These are phyloP conservation scores for Hypoxylon sp. DNA, from an alignment of 2,329 filamentous ascomycete species.

Conservation along the genomic window DNA sequence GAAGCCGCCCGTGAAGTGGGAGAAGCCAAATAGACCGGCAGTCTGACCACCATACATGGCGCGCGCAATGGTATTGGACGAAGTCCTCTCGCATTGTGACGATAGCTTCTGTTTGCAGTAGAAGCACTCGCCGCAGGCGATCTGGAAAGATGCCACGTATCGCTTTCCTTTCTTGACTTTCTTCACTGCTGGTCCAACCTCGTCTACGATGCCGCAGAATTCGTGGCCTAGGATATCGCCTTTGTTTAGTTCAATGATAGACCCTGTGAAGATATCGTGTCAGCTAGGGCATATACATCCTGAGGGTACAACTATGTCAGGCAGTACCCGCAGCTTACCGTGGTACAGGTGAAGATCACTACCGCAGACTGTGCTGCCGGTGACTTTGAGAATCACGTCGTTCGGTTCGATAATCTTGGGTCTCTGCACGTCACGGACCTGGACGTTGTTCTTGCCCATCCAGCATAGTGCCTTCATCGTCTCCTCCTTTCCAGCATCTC, in stretches of 20 bases:
- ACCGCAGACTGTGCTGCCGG: slow-evolving; percentile 70
- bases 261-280: slow-evolving; percentile 42
- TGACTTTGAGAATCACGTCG: slow-evolving; percentile 87
- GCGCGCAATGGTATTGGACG: slow-evolving; percentile 77
- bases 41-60: slow-evolving; percentile 85
- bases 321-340: slow-evolving; percentile 49
- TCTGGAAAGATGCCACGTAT: slow-evolving; percentile 89
- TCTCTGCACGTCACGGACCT: slow-evolving; percentile 75
- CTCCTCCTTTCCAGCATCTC: slow-evolving; percentile 63
- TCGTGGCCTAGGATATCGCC: slow-evolving; percentile 77
- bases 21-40: slow-evolving; percentile 79
- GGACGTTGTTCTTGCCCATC: slow-evolving; percentile 84
- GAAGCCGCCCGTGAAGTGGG: slow-evolving; percentile 86
- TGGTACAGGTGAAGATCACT: slow-evolving; percentile 71
- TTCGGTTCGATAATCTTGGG: slow-evolving; percentile 78
- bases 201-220: slow-evolving; percentile 69
- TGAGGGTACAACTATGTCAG: background rate
- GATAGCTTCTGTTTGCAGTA: slow-evolving; percentile 84
- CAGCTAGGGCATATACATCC: background rate
- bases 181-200: slow-evolving; percentile 67
- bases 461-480: slow-evolving; percentile 86
- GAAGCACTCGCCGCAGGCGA: slow-evolving; percentile 79
- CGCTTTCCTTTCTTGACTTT: slow-evolving; percentile 71
- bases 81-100: slow-evolving; percentile 85
- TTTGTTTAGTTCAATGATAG: slow-evolving; percentile 70